Evolutionary conservation across 139 green algal genomes (phyloP), one percentile per base, ranked within the genome.

Genomic region (Zygnema cylindricum): DNA sequence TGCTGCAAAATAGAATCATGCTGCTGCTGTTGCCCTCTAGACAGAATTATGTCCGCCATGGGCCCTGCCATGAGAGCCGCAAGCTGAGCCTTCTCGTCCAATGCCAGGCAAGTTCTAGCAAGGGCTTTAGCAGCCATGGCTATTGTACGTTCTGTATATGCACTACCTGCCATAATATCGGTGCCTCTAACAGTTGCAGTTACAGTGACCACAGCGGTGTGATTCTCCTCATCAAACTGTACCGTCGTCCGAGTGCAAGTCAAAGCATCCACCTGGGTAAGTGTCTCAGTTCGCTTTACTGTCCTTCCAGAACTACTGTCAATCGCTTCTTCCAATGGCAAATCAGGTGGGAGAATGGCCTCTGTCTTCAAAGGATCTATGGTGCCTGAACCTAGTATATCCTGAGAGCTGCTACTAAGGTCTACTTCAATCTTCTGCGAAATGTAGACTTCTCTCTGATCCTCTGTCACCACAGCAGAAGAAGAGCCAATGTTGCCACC

Each of bases 11-110:
- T 69, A n/a, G 3, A 21, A 84, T 84, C 38, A 84, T 84, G 77
- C 38, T 21, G 16, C 77, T 42, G 77, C 77, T 84, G 77, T 7
- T 57, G n/a, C 76, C 33, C 11, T 21, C 2, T 38, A 33, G 40
- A 63, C 35, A 84, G 3, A 63, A 63, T 7, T 7, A 84, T 57
- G 2, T 84, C 77, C 35, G 77, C 77, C 25, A 84, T 84, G 75
- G 77, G 77, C 2, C 35, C 40, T 36, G n/a, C 41, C 3, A 41
- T 16, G 7, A 79, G 71, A 79, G 38, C 36, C 36, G 71, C 36
- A 43, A 79, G 32, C 85, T 89, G 85, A 30, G 85, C 85, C n/a
- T 89, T 85, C 54, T 89, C 75, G 33, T 89, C 85, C 39, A 89
- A 30, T 38, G 76, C 40, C 33, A 89, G 63, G 39, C 85, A 89